Evolutionary conservation across 2,329 filamentous ascomycete species (phyloP).

Genomic region (Penicillium hordei): DNA sequence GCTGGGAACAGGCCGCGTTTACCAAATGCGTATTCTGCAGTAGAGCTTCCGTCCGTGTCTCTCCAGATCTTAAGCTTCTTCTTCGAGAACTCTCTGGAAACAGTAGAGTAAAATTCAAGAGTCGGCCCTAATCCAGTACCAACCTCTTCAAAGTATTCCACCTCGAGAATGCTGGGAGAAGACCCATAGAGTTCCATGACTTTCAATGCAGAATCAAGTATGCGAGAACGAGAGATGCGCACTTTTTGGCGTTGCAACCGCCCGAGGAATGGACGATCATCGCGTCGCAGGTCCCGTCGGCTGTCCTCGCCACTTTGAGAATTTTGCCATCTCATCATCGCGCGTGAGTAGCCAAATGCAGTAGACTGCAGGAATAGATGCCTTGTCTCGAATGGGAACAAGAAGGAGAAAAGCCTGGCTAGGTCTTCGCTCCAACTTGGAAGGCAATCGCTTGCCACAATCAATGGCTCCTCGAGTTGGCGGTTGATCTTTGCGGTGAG

Average conservation of each 20-base stretch:
- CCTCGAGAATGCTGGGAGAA: conserved; percentile 93
- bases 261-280: conserved; percentile 88
- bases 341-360: conserved; percentile 94
- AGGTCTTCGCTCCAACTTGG: conserved; percentile 96
- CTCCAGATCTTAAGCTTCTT: conserved; percentile 97
- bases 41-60: conserved; percentile 73
- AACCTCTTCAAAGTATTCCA: conserved; percentile 98
- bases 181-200: conserved; percentile 98
- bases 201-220: conserved; percentile 93
- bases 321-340: conserved; percentile 97
- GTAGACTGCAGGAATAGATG: conserved; percentile 97
- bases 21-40: conserved; percentile 82
- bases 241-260: conserved; percentile 94
- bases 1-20: conserved; percentile 85
- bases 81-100: conserved; percentile 95
- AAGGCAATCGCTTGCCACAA: conserved; percentile 94
- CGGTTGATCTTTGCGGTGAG: conserved; percentile 96
- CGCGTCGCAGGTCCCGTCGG: conserved; percentile 75
- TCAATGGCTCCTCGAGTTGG: conserved; percentile 91
- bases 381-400: conserved; percentile 96
- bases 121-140: conserved; percentile 94
- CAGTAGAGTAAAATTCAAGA: conserved; percentile 95
- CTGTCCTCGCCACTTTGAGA: conserved; percentile 78
- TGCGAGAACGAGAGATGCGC: conserved; percentile 91
- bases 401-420: conserved; percentile 88